Conservation (phyloP, 495 filamentous ascomycete species). For the Bacidia rubella region DNA sequence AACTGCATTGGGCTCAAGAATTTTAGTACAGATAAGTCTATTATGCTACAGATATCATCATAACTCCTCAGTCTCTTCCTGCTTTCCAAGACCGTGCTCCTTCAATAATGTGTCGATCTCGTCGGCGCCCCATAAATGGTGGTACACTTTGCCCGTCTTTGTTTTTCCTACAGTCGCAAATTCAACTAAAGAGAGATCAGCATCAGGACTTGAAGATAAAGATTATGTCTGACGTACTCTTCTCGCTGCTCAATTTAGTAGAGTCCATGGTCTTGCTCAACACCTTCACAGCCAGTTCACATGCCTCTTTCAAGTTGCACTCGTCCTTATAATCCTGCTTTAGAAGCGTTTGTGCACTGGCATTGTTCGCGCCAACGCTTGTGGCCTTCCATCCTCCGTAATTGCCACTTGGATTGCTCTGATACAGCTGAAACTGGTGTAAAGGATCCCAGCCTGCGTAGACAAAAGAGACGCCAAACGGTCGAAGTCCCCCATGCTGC, state of each 20-base stretch:
- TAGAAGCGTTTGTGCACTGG: constrained; percentile 88
- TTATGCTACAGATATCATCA: constrained; percentile 15
- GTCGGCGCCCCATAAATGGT: constrained; percentile 92
- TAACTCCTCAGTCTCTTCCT: constrained; percentile 59
- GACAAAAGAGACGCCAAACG: constrained; percentile 98
- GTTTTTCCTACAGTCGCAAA: constrained; percentile 97
- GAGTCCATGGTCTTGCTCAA: constrained; percentile 99
- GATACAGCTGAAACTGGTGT: constrained; percentile 95
- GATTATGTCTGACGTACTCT: constrained; percentile 68
- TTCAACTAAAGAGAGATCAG: constrained; percentile 52
- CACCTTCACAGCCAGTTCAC: constrained; percentile 95
- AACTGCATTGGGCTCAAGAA: too few species aligned
- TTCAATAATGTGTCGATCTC: constrained; percentile 90
- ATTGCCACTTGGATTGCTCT: constrained; percentile 98
- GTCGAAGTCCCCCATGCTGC: constrained; percentile 92
- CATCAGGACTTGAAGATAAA: neutral
- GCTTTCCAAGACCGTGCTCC: constrained; percentile 89
- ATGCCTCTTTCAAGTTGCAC: constrained; percentile 88
- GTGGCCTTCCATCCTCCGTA: constrained; percentile 99
- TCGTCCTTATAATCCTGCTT: constrained; percentile 99
- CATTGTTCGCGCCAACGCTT: constrained; percentile 94
- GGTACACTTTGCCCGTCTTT: constrained; percentile 87
- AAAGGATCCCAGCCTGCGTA: constrained; percentile 95
- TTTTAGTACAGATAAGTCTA: too few species aligned
- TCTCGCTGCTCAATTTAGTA: constrained; percentile 95